phyloP scores from a whole-genome alignment of 768 basidiomycete genomes.

The Rhodotorula taiwanensis region DNA sequence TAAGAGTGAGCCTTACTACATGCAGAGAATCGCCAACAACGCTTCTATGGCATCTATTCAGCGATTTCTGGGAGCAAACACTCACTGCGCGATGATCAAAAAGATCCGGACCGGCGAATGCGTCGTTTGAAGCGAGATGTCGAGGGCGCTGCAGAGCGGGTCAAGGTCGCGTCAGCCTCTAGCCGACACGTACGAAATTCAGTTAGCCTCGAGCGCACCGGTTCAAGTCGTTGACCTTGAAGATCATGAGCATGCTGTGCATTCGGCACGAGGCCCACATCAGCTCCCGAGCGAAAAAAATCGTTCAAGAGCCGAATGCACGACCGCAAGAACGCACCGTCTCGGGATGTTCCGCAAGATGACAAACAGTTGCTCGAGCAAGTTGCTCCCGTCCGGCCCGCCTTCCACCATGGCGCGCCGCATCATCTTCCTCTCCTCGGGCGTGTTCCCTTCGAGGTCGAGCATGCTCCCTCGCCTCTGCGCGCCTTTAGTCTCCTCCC shows the following conservation, averaged over 20 bases:
- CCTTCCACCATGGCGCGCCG: slow-evolving; percentile 67
- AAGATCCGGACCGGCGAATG: slow-evolving; percentile 69
- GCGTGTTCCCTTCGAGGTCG: slow-evolving; percentile 63
- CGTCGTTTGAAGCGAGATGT: slow-evolving; percentile 71
- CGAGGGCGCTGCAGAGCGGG: slow-evolving; percentile 28
- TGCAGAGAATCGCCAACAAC: no score
- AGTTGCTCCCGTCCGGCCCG: slow-evolving; percentile 55
- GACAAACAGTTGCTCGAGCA: slow-evolving; percentile 77
- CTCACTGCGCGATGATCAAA: slow-evolving; percentile 77
- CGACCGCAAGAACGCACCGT: slow-evolving; percentile 27
- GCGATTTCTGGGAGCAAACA: no score
- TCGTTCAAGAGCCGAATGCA: slow-evolving; percentile 35
- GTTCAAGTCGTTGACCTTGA: slow-evolving; percentile 43
- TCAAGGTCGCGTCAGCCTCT: not conserved
- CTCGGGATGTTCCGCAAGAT: slow-evolving; percentile 79
- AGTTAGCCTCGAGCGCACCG: slow-evolving; percentile 12
- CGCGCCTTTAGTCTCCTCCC: slow-evolving; percentile 38
- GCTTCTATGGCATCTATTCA: no score
- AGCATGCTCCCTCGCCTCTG: slow-evolving; percentile 58
- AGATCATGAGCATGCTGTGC: slow-evolving; percentile 48
- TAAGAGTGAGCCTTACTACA: no score
- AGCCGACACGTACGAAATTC: slow-evolving; percentile 51
- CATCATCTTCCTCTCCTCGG: slow-evolving; percentile 72
- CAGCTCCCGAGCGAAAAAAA: not conserved
- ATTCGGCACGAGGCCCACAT: slow-evolving; percentile 41